phyloP scores from a whole-genome alignment of 78 protist species.

The Chrysochromulina parva region DNA sequence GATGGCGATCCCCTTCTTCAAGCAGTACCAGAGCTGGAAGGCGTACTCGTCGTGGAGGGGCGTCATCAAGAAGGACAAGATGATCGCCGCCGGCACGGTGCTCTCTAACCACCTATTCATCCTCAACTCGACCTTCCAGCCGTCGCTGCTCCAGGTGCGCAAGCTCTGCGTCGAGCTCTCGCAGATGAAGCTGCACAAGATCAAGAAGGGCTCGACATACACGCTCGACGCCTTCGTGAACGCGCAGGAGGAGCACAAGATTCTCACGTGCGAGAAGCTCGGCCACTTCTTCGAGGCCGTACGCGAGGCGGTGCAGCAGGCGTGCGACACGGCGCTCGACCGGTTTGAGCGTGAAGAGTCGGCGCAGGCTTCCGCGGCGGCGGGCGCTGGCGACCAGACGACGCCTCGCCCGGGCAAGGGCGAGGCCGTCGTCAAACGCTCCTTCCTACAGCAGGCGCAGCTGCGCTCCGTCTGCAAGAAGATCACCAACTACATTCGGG shows the following conservation, averaged over 20 bases:
- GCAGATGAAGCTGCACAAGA: not conserved
- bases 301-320: not conserved
- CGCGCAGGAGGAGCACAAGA: slow-evolving; percentile 25
- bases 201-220: not conserved
- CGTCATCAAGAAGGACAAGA: not conserved
- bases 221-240: slow-evolving; percentile 24
- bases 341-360: not conserved
- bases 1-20: slow-evolving; percentile 59
- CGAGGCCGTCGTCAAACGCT: not conserved
- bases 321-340: not conserved
- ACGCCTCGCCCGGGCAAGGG: not conserved
- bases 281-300: not conserved
- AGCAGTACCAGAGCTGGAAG: slow-evolving; percentile 40
- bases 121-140: not conserved
- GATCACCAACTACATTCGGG: slow-evolving; percentile 52
- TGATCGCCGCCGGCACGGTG: not conserved
- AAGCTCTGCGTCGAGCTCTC: slow-evolving; percentile 30
- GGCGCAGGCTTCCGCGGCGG: not conserved
- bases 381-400: not conserved
- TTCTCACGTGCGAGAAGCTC: not conserved
- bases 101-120: not conserved
- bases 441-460: not conserved
- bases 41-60: slow-evolving; percentile 25
- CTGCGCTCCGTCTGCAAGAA: not conserved
- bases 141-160: slow-evolving; percentile 51